These are phyloP conservation scores for Podosphaera fusca DNA, from an alignment of 2,329 filamentous ascomycete species.

Conservation along the genomic window DNA sequence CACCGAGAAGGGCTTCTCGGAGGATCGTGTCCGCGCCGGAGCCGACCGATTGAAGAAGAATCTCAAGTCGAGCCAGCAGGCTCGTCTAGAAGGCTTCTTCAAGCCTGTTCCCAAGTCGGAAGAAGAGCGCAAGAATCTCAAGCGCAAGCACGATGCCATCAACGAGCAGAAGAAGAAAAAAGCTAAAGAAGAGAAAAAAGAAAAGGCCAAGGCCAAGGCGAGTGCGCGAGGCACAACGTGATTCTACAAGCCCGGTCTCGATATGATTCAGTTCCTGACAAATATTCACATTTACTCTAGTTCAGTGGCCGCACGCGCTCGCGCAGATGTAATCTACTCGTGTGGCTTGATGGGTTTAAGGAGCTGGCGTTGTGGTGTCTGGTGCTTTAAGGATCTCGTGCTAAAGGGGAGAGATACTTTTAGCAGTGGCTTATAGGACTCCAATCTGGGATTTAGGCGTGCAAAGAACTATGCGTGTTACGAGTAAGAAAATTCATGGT, in stretches of 20 bases:
- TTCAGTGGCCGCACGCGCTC: neutral
- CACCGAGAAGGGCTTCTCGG: slow-evolving; percentile 86
- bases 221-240: slow-evolving; percentile 39
- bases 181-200: slow-evolving; percentile 80
- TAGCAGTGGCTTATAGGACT: neutral
- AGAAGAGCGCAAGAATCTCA: slow-evolving; percentile 60
- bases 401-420: no score
- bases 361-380: neutral
- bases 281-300: slow-evolving; percentile 2
- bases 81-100: slow-evolving; percentile 87
- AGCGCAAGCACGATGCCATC: slow-evolving; percentile 87
- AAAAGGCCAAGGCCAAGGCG: slow-evolving; percentile 74
- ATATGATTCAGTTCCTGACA: neutral
- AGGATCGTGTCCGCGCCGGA: slow-evolving; percentile 68
- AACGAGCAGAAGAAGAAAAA: slow-evolving; percentile 87
- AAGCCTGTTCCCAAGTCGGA: slow-evolving; percentile 77
- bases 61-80: slow-evolving; percentile 74
- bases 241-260: neutral
- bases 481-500: neutral
- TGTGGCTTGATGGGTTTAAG: no score
- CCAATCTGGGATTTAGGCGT: neutral
- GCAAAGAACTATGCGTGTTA: neutral
- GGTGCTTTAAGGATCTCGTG: neutral
- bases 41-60: slow-evolving; percentile 70
- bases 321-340: neutral